phyloP scores from a whole-genome alignment of 2,329 filamentous ascomycete species.

The Microcyclosporella mali region DNA sequence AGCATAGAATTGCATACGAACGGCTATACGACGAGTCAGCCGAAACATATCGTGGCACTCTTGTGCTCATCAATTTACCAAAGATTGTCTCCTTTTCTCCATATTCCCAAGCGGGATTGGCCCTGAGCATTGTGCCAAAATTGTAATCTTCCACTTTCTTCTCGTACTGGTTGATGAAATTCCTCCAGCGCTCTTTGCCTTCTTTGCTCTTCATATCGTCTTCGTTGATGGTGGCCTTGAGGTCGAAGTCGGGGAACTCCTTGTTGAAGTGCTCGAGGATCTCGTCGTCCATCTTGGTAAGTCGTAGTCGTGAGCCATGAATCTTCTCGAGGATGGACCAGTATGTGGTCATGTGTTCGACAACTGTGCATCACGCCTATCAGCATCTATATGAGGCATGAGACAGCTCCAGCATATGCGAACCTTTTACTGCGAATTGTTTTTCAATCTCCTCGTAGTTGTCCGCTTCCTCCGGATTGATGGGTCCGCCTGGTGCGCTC shows the following conservation, averaged over 20 bases:
- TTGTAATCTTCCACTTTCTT: constrained; percentile 96
- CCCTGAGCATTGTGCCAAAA: constrained; percentile 89
- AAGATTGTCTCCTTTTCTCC: constrained; percentile 87
- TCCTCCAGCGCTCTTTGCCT: constrained; percentile 91
- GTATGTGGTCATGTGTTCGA: constrained; percentile 95
- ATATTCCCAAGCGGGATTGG: constrained; percentile 74
- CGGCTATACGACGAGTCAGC: constrained; percentile 38
- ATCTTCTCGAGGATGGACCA: constrained; percentile 92
- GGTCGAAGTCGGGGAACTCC: constrained; percentile 90
- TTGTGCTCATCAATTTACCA: constrained; percentile 47
- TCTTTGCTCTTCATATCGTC: constrained; percentile 95
- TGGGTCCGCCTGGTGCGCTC: constrained; percentile 18
- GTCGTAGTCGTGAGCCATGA: constrained; percentile 76
- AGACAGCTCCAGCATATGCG: constrained; percentile 2
- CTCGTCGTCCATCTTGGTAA: constrained; percentile 92
- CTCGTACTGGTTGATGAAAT: constrained; percentile 90
- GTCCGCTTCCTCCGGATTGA: constrained; percentile 54
- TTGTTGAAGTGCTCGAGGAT: constrained; percentile 83
- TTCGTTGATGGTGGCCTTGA: constrained; percentile 73
- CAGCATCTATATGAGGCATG: not conserved
- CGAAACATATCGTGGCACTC: not conserved
- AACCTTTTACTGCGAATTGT: constrained; percentile 96
- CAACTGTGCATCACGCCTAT: constrained; percentile 46
- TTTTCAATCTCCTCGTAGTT: constrained; percentile 77
- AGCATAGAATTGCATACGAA: constrained; percentile 78